phyloP scores from a whole-genome alignment of 75 land plant genomes.

The Adiantum capillusveneris region DNA sequence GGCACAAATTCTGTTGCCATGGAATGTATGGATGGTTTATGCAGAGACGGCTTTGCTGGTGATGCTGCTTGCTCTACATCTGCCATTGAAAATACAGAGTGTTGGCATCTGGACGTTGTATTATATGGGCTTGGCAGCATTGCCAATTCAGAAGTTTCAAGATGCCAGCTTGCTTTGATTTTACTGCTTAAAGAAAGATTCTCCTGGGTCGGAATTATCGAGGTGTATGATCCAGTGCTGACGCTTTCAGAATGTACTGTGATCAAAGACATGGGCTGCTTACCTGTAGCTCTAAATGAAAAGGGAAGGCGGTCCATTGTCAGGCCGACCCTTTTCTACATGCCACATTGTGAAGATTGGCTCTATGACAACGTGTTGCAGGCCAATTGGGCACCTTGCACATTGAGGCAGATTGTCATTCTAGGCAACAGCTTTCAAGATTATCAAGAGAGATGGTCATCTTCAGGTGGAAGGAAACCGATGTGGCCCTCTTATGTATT shows the following conservation, averaged over 20 bases:
- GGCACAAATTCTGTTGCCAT: too few relatives aligned
- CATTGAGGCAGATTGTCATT: slow-evolving; percentile 40
- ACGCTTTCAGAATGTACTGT: slow-evolving; percentile 49
- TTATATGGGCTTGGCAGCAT: slow-evolving; percentile 87
- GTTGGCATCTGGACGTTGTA: slow-evolving; percentile 41
- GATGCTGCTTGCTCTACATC: too few relatives aligned
- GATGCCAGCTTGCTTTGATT: slow-evolving; percentile 68
- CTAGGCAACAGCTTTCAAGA: slow-evolving; percentile 76
- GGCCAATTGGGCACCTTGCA: slow-evolving; percentile 49
- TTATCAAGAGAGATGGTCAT: slow-evolving; percentile 33
- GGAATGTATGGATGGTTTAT: too few relatives aligned
- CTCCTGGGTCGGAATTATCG: slow-evolving; percentile 33
- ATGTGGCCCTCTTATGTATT: slow-evolving; percentile 24
- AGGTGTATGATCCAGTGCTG: slow-evolving; percentile 87
- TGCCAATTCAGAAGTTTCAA: slow-evolving; percentile 44
- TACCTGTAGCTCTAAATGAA: slow-evolving; percentile 44
- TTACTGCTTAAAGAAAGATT: slow-evolving; percentile 44
- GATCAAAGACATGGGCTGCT: slow-evolving; percentile 42
- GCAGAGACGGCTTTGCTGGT: too few relatives aligned
- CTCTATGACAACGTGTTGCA: slow-evolving; percentile 63
- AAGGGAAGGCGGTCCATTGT: slow-evolving; percentile 37
- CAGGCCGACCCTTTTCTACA: slow-evolving; percentile 72
- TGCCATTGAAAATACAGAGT: too few relatives aligned
- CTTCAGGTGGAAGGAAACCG: slow-evolving; percentile 10
- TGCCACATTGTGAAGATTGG: slow-evolving; percentile 84